Base-by-base conservation (phyloP, 192 early-diverging fungal genomes). In the Mortierella alpina region DNA sequence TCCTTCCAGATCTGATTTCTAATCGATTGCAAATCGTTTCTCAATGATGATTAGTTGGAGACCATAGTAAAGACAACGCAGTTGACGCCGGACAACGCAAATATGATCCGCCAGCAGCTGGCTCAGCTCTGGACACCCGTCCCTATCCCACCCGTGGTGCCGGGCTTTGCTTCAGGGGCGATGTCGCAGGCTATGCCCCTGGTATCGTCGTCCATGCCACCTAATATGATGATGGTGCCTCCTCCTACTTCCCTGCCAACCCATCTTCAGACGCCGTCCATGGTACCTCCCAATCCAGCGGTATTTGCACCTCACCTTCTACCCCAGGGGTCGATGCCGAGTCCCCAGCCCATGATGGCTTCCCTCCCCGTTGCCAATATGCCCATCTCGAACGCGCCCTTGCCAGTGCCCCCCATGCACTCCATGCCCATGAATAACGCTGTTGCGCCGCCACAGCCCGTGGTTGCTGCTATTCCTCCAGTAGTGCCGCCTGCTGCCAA, bases 71-170 rank as follows among this genome's bases (percentile, higher is more conserved):
- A 86, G 75, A 83, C 74, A 15, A 86, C 88, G 6, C 59, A 72
- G 14, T 56, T 76, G 18, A 86, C 86, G 17, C 70, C 80, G 7
- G 83, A 77, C 22, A 83, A 86, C 47, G 84, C 87, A 12, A 75
- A 75, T 17, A 81, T 84, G 64, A 77, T 82, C 82, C 73, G 86
- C 2, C 83, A 84, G 59, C 82, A 86, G 22, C 66, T 85, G 22
- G 67, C 84, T 39, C 66, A 78, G 41, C 59, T 84, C 20, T 69
- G 77, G 45, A 61, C 66, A 17, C 72, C 85, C 40, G 47, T 73
- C 2, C 48, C 70, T 23, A 40, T 47, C 31, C 59, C 70, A 11
- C 55, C 63, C 57, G 65, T 54, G 8, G 18, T 60, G 1, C 49
- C 73, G 6, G 65, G 51, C 17, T 68, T 46, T 31, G 63, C 69